Base-by-base conservation (phyloP, 352 stramenopile species). In the Pythium phragmiticola region DNA sequence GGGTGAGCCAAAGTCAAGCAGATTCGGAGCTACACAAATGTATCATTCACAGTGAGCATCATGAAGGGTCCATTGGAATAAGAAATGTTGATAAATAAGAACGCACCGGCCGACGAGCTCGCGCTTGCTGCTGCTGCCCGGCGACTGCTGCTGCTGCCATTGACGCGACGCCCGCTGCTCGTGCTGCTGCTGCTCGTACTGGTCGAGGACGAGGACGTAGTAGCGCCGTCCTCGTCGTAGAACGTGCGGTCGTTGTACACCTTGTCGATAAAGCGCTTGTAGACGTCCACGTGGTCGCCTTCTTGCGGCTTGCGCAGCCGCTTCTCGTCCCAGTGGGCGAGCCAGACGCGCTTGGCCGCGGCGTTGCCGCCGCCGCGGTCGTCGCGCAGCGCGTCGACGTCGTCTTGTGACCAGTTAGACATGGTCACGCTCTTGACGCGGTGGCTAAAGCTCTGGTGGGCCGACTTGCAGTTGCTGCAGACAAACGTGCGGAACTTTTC, bases 391-490 rank as follows among this genome's bases (percentile, higher is more conserved):
- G 89, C 82, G 19, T 95, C 76, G 16, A 98, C 95, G 60, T 98
- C 94, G 0, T 87, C 80, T 60, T 92, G 81, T 23, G 80, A 94
- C 95, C 95, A 98, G 68, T 89, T 96, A 54, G 77, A 94, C 95
- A 98, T 98, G 56, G 94, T 98, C 19, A 98, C 80, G 51, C 85
- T 94, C 76, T 98, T 98, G 73, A 97, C 96, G 78, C 95, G 90
- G 72, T 97, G 92, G 43, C 80, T 96, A 65, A 91, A 96, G 66
- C 92, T 96, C 76, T 98, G 92, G 72, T 98, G 95, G 13, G 89
- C 92, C 46, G 85, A 93, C 79, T 98, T 98, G 79, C 95, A 98
- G 63, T 94, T 84, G 67, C 92, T 92, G 76, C 95, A 98, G 26
- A 98, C 89, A 75, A 98, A 98, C 58, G 86, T 92, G 57, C 75